Evolutionary conservation across 1,284 basidiomycete genomes (phyloP).

Genomic region (Bjerkandera adusta): DNA sequence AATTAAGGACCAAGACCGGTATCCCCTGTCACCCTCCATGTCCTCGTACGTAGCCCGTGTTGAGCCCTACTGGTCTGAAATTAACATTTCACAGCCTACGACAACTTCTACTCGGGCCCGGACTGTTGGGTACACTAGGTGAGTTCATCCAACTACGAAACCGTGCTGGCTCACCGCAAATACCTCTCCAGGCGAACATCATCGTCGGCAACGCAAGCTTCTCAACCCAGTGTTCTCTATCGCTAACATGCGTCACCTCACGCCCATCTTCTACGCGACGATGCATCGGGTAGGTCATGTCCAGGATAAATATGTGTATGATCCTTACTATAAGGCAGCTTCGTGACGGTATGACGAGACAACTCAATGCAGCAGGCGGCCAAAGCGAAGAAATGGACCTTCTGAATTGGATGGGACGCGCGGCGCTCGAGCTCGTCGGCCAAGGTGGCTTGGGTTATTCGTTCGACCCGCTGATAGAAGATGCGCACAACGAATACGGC

Average conservation of each 20-base stretch:
- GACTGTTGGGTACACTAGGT: too few relatives aligned
- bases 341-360: constrained; percentile 13
- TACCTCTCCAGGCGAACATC: constrained; percentile 8
- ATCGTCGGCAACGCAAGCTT: constrained; percentile 13
- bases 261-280: constrained; percentile 2
- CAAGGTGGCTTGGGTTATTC: constrained; percentile 28
- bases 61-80: too few relatives aligned
- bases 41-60: not conserved
- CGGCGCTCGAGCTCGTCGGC: constrained; percentile 29
- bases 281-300: constrained; percentile 3
- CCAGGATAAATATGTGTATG: too few relatives aligned
- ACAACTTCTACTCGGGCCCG: too few relatives aligned
- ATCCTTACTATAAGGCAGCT: constrained; percentile 13
- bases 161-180: too few relatives aligned
- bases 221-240: constrained; percentile 19
- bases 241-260: constrained; percentile 15
- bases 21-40: not conserved
- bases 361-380: not conserved
- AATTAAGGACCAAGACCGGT: constrained; percentile 7
- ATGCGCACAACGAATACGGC: constrained; percentile 20
- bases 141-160: too few relatives aligned
- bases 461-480: constrained; percentile 23
- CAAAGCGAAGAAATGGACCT: constrained; percentile 23
- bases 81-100: too few relatives aligned
- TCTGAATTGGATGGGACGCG: constrained; percentile 25